Conservation (phyloP, 1,139 yeast species). For the Suhomyces ambrosiae region DNA sequence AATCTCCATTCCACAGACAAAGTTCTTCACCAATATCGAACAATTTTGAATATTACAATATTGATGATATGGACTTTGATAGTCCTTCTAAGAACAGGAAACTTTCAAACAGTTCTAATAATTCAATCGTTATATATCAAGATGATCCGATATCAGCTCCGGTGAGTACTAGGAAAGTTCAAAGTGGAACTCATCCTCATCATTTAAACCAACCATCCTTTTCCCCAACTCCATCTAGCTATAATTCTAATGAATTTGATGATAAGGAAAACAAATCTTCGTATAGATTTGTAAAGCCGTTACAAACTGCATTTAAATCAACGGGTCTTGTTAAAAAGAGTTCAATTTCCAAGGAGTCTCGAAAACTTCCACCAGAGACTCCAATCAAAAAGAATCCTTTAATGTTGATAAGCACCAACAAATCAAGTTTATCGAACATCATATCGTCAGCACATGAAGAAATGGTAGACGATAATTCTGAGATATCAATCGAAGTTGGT, state of each 20-base stretch:
- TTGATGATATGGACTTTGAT: constrained; percentile 35
- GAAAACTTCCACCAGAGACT: constrained; percentile 68
- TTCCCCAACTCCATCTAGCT: constrained; percentile 8
- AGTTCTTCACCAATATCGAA: constrained; percentile 20
- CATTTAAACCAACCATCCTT: constrained; percentile 4
- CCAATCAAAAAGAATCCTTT: constrained; percentile 71
- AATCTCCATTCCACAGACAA: constrained; percentile 24
- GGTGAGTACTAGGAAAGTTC: constrained; percentile 11
- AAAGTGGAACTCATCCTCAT: constrained; percentile 5
- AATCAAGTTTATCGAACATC: constrained; percentile 22
- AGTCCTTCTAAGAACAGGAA: constrained; percentile 42
- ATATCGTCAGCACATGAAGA: constrained; percentile 27
- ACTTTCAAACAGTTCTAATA: constrained; percentile 24
- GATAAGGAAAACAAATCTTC: constrained; percentile 48
- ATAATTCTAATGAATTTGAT: constrained; percentile 21
- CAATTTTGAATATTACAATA: constrained; percentile 32
- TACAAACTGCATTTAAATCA: constrained; percentile 81
- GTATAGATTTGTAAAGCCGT: constrained; percentile 75
- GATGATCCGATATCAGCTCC: constrained; percentile 14
- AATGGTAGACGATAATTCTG: constrained; percentile 25
- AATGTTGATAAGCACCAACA: constrained; percentile 35
- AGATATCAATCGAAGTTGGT: constrained; percentile 45
- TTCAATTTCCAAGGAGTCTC: constrained; percentile 40
- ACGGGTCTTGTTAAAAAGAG: constrained; percentile 76
- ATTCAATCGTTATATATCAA: constrained; percentile 19